Base-by-base conservation (phyloP, 2,329 filamentous ascomycete genomes). In the Ceratocystis colombiana region DNA sequence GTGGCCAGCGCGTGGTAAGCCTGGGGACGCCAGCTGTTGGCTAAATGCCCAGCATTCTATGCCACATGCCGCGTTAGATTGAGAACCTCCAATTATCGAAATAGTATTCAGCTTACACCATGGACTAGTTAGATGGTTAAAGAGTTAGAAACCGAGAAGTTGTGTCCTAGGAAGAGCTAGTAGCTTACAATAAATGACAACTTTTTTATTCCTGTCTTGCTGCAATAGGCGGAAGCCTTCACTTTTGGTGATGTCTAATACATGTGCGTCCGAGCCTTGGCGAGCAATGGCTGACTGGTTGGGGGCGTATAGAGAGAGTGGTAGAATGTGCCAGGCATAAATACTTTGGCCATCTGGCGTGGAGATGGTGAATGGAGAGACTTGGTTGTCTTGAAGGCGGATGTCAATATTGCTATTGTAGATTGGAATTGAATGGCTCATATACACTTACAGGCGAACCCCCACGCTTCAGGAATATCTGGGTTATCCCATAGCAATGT, bases 261-360 rank as follows among this genome's bases (percentile, higher is more conserved):
- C 28, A 22, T 76, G 78, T 22, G 82, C 74, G 0, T 82, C 82
- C 1, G 77, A 74, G 5, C 76, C 74, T 70, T 84, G 80, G 4
- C 76, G 74, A 48, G 82, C 77, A 12, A 95, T 77, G 15, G 78
- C 77, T 25, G 79, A 76, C 71, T 95, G 88, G 71, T 96, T 82
- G 70, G 87, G 80, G 5, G 84, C 79, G 73, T 95, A 96, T 0
- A 90, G 78, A 64, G 87, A 84, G 5, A 95, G 76, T 0, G 93
- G 93, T 62, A 96, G 77, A 65, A 97, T 82, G 72, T 96, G 93
- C 93, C 93, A 97, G 30, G 88, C 89, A 73, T 94, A 95, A 20
- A 97, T 77, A 1, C 79, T 84, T 74, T 92, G 87, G 48, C 85
- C 84, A 73, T 96, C 92, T 1, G 84, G 78, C 0, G 90, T 94